These are phyloP conservation scores for Fusarium paranaense DNA, from an alignment of 2,329 filamentous ascomycete species.

Conservation along the genomic window DNA sequence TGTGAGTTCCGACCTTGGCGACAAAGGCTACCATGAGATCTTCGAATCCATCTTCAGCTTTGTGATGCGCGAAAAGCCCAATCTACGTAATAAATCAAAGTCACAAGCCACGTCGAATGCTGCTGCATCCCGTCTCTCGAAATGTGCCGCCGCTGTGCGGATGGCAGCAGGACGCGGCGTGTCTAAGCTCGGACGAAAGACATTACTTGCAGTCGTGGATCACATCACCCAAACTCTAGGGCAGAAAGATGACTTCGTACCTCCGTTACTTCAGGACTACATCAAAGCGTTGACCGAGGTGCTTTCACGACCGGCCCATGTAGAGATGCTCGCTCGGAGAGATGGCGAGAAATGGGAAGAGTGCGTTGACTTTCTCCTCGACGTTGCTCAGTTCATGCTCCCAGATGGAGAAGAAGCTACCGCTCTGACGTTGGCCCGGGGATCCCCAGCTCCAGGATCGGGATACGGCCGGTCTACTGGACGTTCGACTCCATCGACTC, in stretches of 20 bases:
- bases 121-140: conserved; percentile 69
- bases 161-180: conserved; percentile 77
- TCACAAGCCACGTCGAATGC: conserved; percentile 58
- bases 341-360: conserved; percentile 73
- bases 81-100: conserved; percentile 67
- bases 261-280: conserved; percentile 80
- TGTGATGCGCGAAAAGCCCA: conserved; percentile 74
- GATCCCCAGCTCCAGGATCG: conserved; percentile 60
- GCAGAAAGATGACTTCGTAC: conserved; percentile 70
- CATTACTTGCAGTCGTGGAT: conserved; percentile 80
- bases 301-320: conserved; percentile 79
- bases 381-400: conserved; percentile 65
- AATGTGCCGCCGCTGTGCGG: conserved; percentile 78
- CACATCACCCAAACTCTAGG: conserved; percentile 83
- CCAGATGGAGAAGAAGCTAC: conserved; percentile 55
- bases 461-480: conserved; percentile 44
- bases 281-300: conserved; percentile 79
- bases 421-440: conserved; percentile 49
- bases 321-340: conserved; percentile 77
- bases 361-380: conserved; percentile 77
- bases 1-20: conserved; percentile 64
- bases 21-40: conserved; percentile 84
- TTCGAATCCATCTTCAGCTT: conserved; percentile 84
- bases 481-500: conserved; percentile 45
- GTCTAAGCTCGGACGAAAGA: conserved; percentile 77